Conservation (phyloP, 2,329 filamentous ascomycete species). For the Verticillium albo-atrum region DNA sequence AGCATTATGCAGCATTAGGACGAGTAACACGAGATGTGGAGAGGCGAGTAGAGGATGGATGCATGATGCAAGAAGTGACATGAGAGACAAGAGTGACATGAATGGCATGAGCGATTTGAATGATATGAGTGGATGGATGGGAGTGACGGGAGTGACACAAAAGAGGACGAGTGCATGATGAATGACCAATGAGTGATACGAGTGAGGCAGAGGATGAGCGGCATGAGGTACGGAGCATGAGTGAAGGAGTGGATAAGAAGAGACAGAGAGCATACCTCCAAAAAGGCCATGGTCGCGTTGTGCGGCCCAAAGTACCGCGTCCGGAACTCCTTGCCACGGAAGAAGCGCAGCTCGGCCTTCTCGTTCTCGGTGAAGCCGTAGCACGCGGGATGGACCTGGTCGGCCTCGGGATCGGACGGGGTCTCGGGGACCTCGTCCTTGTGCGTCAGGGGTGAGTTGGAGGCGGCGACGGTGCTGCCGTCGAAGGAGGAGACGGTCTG, state of each 20-base stretch:
- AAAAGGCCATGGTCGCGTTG: slow-evolving; percentile 57
- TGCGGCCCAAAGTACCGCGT: slow-evolving; percentile 57
- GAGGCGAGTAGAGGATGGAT: no score
- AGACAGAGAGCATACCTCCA: slow-evolving; percentile 31
- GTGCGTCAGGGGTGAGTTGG: slow-evolving; percentile 39
- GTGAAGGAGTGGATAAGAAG: neutral
- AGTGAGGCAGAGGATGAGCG: neutral
- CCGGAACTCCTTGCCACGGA: slow-evolving; percentile 55
- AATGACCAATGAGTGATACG: no score
- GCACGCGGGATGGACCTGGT: slow-evolving; percentile 4
- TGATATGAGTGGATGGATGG: no score
- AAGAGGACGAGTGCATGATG: no score
- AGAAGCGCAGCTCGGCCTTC: slow-evolving; percentile 52
- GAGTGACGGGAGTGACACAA: no score
- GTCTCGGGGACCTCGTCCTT: slow-evolving; percentile 35
- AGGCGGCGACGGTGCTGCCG: slow-evolving; percentile 44
- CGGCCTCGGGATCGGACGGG: slow-evolving; percentile 23
- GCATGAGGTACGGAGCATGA: neutral
- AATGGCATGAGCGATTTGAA: no score
- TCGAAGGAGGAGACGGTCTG: slow-evolving; percentile 39
- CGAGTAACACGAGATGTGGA: neutral
- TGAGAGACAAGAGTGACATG: no score
- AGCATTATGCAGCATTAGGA: neutral
- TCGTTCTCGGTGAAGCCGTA: slow-evolving; percentile 24
- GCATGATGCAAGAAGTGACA: no score